Conservation (phyloP, 768 basidiomycete genomes). For the Lactarius akahatsu region DNA sequence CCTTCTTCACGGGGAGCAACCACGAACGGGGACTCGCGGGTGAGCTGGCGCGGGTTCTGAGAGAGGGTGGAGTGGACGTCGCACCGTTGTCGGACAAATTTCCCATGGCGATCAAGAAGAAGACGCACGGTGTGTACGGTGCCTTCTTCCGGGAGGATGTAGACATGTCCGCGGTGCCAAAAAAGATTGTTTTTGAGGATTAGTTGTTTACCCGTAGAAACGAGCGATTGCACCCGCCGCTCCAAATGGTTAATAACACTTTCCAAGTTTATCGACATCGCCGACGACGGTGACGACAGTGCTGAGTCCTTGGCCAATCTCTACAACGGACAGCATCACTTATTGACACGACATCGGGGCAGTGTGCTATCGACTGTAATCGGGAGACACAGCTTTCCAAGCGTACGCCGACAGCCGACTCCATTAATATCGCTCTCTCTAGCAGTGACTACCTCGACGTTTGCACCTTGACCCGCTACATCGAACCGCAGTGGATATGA, state of each 20-base stretch:
- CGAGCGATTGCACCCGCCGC: neutral
- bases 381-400: neutral
- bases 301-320: neutral
- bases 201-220: conserved; percentile 11
- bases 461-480: neutral
- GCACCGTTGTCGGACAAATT: conserved; percentile 78
- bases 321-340: neutral
- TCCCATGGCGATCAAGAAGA: conserved; percentile 98
- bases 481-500: conserved; percentile 46
- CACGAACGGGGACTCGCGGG: conserved; percentile 88
- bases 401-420: neutral
- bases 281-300: conserved; percentile 6
- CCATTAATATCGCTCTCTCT: neutral
- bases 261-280: neutral
- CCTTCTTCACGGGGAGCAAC: conserved; percentile 93
- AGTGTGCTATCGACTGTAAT: neutral
- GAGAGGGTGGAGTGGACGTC: conserved; percentile 82
- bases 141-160: conserved; percentile 78
- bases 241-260: neutral
- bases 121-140: conserved; percentile 86
- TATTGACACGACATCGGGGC: conserved; percentile 12
- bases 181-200: conserved; percentile 71
- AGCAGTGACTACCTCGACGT: neutral
- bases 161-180: conserved; percentile 58
- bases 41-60: conserved; percentile 86